A percentile compares a stretch with the other conserved stretches of the same genome.
Conservation (phyloP, 805 yeast species). For the Candida orba region DNA sequence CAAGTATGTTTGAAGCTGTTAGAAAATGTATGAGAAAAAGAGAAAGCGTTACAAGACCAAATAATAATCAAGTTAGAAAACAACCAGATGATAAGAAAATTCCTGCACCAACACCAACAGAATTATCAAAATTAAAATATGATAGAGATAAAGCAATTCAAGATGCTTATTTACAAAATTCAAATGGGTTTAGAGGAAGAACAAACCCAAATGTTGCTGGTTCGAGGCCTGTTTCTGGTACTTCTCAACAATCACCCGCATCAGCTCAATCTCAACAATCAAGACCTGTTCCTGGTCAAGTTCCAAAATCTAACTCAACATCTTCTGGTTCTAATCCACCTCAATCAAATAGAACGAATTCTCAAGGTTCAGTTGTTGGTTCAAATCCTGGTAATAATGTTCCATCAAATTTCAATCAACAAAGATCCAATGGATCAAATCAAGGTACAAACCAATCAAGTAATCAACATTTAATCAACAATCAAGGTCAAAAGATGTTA, state of each 20-base stretch:
- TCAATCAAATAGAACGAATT: neutral
- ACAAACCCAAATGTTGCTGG: conserved; percentile 5
- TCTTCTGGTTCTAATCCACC: neutral
- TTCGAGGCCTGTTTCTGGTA: conserved; percentile 4
- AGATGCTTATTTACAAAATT: conserved; percentile 54
- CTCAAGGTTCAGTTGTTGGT: neutral
- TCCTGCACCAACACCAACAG: conserved; percentile 74
- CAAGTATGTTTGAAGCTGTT: conserved; percentile 94
- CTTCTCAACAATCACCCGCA: neutral
- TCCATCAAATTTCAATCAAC: neutral
- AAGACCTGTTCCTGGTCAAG: neutral
- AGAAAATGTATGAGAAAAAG: conserved; percentile 84
- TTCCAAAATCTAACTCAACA: neutral
- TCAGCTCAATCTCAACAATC: conserved; percentile 21
- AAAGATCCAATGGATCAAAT: neutral
- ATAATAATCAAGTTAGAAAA: conserved; percentile 36
- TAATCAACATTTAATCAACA: conserved; percentile 1
- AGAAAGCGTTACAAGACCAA: conserved; percentile 65
- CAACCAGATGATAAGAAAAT: conserved; percentile 33
- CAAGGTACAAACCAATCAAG: conserved; percentile 2
- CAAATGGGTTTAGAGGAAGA: conserved; percentile 10
- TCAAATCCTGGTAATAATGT: neutral
- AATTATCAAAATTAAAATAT: conserved; percentile 71
- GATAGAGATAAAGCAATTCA: conserved; percentile 84
- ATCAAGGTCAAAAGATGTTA: conserved; percentile 4